Evolutionary conservation across 306 rosid species (phyloP).

Genomic region (Fragaria nilgerrensis): DNA sequence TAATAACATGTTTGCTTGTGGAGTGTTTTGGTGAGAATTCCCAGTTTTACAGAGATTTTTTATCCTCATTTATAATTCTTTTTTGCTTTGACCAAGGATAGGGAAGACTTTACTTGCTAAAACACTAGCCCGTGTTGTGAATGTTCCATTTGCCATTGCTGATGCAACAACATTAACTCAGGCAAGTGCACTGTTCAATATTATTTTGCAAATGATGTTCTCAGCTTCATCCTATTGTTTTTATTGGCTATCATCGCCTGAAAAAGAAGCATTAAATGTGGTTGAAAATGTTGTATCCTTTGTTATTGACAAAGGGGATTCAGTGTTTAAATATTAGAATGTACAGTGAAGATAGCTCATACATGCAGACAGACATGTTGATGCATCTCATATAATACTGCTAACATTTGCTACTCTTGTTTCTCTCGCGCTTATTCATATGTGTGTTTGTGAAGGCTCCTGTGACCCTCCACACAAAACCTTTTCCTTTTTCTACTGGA

Average conservation of each 20-base stretch:
- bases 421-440: neutral
- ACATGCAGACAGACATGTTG: neutral
- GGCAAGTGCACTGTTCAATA: conserved; percentile 37
- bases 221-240: neutral
- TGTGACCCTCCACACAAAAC: neutral
- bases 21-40: neutral
- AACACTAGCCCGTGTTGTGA: conserved; percentile 70
- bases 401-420: neutral
- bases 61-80: conserved; percentile 6
- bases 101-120: conserved; percentile 80
- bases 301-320: neutral
- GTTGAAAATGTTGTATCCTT: neutral
- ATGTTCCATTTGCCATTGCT: conserved; percentile 69
- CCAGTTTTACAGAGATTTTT: neutral
- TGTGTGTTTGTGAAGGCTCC: neutral
- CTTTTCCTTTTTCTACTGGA: neutral
- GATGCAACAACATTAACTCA: conserved; percentile 76
- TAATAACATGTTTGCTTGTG: neutral
- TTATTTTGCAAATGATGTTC: neutral
- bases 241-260: neutral
- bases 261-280: neutral
- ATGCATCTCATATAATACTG: neutral
- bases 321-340: neutral
- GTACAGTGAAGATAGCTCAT: neutral
- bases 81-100: conserved; percentile 31